phyloP scores from a whole-genome alignment of 176 grass and related monocot species.

The Luzula sylvatica region DNA sequence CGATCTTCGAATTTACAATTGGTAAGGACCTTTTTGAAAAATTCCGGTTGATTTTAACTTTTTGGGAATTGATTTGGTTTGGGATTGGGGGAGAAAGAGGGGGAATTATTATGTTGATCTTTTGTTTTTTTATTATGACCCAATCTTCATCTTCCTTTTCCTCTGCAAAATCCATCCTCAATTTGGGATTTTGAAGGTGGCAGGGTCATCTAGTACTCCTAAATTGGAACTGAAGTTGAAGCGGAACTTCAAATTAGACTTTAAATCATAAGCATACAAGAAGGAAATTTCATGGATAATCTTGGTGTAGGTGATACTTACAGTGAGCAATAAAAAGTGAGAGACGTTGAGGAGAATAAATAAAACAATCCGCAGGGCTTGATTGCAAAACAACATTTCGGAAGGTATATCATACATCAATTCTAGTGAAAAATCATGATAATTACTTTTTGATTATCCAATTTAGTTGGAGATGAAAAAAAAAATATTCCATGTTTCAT shows the following conservation, averaged over 20 bases:
- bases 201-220: no score
- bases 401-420: no score
- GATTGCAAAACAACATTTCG: no score
- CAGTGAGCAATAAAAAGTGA: background rate
- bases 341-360: background rate
- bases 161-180: background rate
- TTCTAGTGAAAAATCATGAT: no score
- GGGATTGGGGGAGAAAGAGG: slow-evolving; percentile 7
- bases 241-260: no score
- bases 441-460: no score
- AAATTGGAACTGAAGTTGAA: no score
- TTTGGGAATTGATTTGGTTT: background rate
- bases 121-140: slow-evolving; percentile 34
- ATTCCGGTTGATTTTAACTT: background rate
- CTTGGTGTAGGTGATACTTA: background rate
- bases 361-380: background rate
- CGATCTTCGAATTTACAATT: background rate
- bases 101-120: slow-evolving; percentile 28
- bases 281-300: no score
- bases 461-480: no score
- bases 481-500: no score
- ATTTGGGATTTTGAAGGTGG: background rate
- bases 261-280: no score
- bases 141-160: slow-evolving; percentile 21
- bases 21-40: slow-evolving; percentile 14